Evolutionary conservation across 2,329 filamentous ascomycete species (phyloP).

Genomic region (Lecanicillium sp.): DNA sequence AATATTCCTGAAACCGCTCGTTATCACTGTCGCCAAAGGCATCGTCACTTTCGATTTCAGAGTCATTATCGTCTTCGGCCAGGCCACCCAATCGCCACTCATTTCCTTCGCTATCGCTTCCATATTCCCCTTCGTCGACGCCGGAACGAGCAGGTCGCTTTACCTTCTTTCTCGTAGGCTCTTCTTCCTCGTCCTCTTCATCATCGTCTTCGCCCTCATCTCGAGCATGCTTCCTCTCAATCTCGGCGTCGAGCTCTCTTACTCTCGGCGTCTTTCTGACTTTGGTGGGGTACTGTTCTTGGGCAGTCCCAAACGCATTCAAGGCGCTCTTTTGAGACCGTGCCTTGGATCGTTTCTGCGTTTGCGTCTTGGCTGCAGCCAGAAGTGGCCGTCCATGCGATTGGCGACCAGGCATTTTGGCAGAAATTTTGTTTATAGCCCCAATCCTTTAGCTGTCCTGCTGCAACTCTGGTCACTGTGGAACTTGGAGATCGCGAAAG

Average conservation of each 20-base stretch:
- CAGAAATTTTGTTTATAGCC: background rate
- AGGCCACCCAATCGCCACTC: conserved; percentile 69
- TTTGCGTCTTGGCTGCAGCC: conserved; percentile 25
- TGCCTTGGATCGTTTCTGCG: conserved; percentile 37
- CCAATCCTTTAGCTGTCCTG: no score
- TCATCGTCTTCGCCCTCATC: conserved; percentile 37
- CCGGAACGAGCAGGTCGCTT: conserved; percentile 34
- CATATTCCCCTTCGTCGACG: conserved; percentile 57
- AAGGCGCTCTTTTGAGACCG: conserved; percentile 41
- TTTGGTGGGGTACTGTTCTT: conserved; percentile 40
- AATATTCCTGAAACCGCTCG: conserved; percentile 71
- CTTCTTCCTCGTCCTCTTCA: conserved; percentile 50
- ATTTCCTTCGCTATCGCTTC: conserved; percentile 79
- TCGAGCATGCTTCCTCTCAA: conserved; percentile 34
- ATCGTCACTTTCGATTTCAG: conserved; percentile 61
- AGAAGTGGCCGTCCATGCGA: conserved; percentile 46
- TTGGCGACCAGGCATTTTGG: conserved; percentile 48
- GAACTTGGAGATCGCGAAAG: no score
- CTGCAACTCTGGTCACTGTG: no score
- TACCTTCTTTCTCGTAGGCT: conserved; percentile 32
- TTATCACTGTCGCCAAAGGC: conserved; percentile 86
- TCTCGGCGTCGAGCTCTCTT: conserved; percentile 41
- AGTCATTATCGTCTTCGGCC: conserved; percentile 50
- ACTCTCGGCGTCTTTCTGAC: conserved; percentile 40
- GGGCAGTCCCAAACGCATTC: conserved; percentile 50